These are phyloP conservation scores for Blakeslea trispora DNA, from an alignment of 371 early-diverging fungal species.

Conservation along the genomic window DNA sequence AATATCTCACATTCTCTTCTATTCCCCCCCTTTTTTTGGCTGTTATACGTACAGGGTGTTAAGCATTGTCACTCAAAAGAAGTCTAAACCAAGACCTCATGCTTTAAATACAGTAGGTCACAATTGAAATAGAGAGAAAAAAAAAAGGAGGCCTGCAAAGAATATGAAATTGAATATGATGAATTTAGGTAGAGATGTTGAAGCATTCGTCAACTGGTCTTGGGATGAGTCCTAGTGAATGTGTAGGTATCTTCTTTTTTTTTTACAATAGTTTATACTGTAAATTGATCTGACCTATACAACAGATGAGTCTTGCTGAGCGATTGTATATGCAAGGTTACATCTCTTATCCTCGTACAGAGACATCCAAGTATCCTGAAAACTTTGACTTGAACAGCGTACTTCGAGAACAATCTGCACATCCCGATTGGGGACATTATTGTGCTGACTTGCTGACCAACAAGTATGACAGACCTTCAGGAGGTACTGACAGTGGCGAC, in stretches of 20 bases:
- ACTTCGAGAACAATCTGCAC: conserved; percentile 37
- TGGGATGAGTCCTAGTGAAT: conserved; percentile 53
- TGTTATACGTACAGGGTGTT: conserved; percentile 32
- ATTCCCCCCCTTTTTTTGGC: no score
- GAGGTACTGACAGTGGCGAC: conserved; percentile 54
- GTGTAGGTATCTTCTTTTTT: conserved; percentile 26
- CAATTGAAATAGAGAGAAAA: neutral
- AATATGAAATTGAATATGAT: no score
- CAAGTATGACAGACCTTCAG: conserved; percentile 45
- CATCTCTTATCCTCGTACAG: conserved; percentile 77
- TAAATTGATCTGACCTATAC: neutral
- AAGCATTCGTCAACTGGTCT: conserved; percentile 49
- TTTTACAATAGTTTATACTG: neutral
- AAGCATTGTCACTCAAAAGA: conserved; percentile 33
- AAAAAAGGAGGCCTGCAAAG: neutral
- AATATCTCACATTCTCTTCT: neutral
- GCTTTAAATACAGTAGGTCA: conserved; percentile 51
- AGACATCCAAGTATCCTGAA: conserved; percentile 66
- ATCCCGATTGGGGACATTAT: conserved; percentile 44
- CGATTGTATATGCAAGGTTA: conserved; percentile 61
- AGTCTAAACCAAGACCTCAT: conserved; percentile 47
- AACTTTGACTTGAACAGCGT: conserved; percentile 59
- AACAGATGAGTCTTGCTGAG: conserved; percentile 57
- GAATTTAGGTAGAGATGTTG: conserved; percentile 45
- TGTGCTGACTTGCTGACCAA: conserved; percentile 33